Percentiles rank a stretch among this genome's conserved stretches.
phyloP scores from a whole-genome alignment of 225 moss, liverwort and hornwort species.

The Neckera pumila region DNA sequence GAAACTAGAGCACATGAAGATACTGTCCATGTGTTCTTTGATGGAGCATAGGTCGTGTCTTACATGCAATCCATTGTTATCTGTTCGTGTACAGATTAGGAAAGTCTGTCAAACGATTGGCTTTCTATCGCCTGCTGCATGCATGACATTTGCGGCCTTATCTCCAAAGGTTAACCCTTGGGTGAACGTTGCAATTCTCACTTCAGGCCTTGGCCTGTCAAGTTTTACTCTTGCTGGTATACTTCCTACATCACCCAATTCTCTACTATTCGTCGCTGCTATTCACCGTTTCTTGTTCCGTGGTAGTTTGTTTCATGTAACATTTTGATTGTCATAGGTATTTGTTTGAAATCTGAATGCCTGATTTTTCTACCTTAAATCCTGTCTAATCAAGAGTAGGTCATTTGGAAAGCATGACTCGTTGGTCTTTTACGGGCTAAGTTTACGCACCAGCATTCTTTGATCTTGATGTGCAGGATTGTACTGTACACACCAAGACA shows the following conservation, averaged over 20 bases:
- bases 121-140: constrained; percentile 74
- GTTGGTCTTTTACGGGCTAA: background rate
- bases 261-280: background rate
- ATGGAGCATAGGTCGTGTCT: background rate
- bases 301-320: background rate
- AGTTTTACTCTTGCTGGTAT: constrained; percentile 84
- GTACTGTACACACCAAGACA: constrained; percentile 95
- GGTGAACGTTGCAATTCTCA: constrained; percentile 60
- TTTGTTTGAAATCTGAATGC: background rate
- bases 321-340: background rate
- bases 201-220: constrained; percentile 73
- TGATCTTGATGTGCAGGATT: constrained; percentile 42
- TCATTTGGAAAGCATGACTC: background rate
- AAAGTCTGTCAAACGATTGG: constrained; percentile 93
- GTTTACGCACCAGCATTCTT: background rate
- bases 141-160: constrained; percentile 66
- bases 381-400: background rate
- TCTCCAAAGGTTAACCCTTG: constrained; percentile 56
- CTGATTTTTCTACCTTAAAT: background rate
- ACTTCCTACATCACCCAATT: background rate
- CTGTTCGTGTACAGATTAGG: constrained; percentile 43
- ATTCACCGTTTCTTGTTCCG: background rate
- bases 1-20: background rate
- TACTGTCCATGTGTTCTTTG: background rate
- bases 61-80: background rate